phyloP scores from a whole-genome alignment of 441 rosid genomes.

The Eruca vesicaria region DNA sequence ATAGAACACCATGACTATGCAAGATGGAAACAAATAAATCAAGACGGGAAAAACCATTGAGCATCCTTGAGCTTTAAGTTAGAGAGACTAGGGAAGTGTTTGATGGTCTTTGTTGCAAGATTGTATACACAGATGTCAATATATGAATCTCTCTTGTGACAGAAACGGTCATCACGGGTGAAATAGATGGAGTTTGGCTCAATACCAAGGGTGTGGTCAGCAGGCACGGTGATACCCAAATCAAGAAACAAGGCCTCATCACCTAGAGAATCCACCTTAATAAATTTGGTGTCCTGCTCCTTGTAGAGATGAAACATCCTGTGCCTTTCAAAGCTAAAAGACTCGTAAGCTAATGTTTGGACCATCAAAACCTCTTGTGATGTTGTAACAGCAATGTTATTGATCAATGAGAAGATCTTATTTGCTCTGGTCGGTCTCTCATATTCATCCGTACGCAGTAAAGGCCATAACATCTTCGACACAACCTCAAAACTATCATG shows the following conservation, averaged over 20 bases:
- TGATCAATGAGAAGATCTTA: neutral
- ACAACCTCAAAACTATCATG: neutral
- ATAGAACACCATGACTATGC: neutral
- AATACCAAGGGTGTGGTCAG: neutral
- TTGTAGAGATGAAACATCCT: neutral
- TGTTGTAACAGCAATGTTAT: neutral
- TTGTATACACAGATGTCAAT: neutral
- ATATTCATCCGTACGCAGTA: neutral
- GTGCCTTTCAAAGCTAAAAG: neutral
- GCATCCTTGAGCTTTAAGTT: neutral
- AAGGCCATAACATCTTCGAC: neutral
- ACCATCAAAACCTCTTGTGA: neutral
- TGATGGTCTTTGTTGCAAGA: neutral
- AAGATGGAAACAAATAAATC: neutral
- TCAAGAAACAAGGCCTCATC: neutral
- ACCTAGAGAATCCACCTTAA: neutral
- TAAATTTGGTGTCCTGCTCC: neutral
- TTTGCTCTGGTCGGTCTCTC: neutral
- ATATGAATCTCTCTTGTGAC: neutral
- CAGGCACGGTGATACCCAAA: neutral
- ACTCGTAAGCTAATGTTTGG: neutral
- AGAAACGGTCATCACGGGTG: too few species aligned
- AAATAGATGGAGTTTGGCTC: neutral
- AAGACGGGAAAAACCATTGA: neutral
- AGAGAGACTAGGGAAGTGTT: neutral